Percentiles rank a stretch among this genome's conserved stretches.
Evolutionary conservation across 2,329 filamentous ascomycete species (phyloP).

Genomic region (Aspergillus fumigatus): DNA sequence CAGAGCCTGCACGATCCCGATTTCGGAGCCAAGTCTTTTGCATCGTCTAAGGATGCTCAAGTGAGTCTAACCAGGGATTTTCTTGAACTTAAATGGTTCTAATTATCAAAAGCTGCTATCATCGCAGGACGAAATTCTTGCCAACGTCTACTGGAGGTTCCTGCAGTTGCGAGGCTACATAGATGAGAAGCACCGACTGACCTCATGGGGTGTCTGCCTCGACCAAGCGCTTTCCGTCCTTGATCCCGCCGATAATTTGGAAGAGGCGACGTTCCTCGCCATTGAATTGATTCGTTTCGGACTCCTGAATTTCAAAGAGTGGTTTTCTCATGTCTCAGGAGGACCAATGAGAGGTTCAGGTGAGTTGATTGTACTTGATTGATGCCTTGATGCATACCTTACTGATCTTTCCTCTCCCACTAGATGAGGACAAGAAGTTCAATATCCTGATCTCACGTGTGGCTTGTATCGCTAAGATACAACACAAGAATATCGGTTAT

Average conservation of each 20-base stretch:
- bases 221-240: conserved; percentile 63
- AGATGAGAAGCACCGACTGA: conserved; percentile 71
- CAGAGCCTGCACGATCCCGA: conserved; percentile 63
- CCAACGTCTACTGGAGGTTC: conserved; percentile 82
- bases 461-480: conserved; percentile 74
- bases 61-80: conserved; percentile 23
- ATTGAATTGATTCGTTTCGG: conserved; percentile 80
- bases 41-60: conserved; percentile 46
- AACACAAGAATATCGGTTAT: conserved; percentile 82
- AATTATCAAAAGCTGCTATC: conserved; percentile 41
- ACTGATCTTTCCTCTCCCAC: conserved; percentile 29
- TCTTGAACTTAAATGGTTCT: not conserved
- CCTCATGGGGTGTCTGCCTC: conserved; percentile 76
- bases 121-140: conserved; percentile 65
- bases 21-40: conserved; percentile 66
- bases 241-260: conserved; percentile 55
- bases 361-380: conserved; percentile 15
- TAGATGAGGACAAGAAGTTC: conserved; percentile 70
- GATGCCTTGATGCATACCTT: not conserved
- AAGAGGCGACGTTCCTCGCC: conserved; percentile 76
- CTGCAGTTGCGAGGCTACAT: conserved; percentile 85
- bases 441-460: conserved; percentile 81
- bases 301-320: conserved; percentile 67
- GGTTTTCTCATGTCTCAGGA: conserved; percentile 55
- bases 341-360: conserved; percentile 56